Evolutionary conservation across 371 early-diverging fungal genomes (phyloP).

Genomic region (Circinella minor): DNA sequence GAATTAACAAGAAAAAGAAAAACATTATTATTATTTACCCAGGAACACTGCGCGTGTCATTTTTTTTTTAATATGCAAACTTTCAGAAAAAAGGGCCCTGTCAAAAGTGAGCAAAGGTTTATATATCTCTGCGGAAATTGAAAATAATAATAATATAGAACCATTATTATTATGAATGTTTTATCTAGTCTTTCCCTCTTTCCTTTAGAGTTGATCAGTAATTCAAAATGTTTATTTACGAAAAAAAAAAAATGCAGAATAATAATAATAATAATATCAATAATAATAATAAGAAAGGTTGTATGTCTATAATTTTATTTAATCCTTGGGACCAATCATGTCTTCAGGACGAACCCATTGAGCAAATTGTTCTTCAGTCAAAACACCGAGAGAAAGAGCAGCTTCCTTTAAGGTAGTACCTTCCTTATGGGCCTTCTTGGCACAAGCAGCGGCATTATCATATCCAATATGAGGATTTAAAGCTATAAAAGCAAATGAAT

Average conservation of each 20-base stretch:
- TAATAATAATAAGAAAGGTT: too few species aligned
- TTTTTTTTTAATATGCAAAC: background rate
- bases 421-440: slow-evolving; percentile 95
- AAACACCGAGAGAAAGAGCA: slow-evolving; percentile 77
- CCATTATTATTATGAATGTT: too few species aligned
- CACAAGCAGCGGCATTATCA: slow-evolving; percentile 86
- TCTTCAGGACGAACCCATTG: slow-evolving; percentile 91
- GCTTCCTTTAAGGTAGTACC: slow-evolving; percentile 86
- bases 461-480: slow-evolving; percentile 59
- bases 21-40: background rate
- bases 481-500: slow-evolving; percentile 37
- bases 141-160: too few species aligned
- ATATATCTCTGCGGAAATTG: too few species aligned
- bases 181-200: too few species aligned
- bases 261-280: too few species aligned
- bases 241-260: too few species aligned
- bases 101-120: too few species aligned
- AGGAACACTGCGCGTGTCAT: slow-evolving; percentile 10
- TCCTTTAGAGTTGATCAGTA: too few species aligned
- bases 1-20: too few species aligned
- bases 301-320: background rate
- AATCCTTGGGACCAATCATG: slow-evolving; percentile 78
- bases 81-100: too few species aligned
- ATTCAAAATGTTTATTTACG: too few species aligned
- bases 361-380: slow-evolving; percentile 88